A percentile compares a stretch with the other conserved stretches of the same genome.
phyloP scores from a whole-genome alignment of 2,329 filamentous ascomycete genomes.

The Pseudovirgaria hyperparasitica region DNA sequence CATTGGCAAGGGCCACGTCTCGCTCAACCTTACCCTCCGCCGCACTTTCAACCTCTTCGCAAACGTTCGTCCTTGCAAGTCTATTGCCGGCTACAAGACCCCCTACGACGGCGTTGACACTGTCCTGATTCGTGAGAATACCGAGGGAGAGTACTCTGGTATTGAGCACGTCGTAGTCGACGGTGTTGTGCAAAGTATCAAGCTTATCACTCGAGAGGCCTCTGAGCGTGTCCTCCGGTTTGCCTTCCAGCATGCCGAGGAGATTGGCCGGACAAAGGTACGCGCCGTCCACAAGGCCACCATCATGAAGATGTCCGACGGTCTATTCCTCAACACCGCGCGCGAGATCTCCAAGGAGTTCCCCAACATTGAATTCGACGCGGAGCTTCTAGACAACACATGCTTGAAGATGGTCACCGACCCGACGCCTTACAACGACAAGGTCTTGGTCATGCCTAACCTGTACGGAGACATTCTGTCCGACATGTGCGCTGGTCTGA shows the following conservation, averaged over 20 bases:
- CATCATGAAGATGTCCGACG: constrained; percentile 99
- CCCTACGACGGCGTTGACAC: constrained; percentile 96
- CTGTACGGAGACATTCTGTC: constrained; percentile 98
- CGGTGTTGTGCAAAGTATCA: constrained; percentile 97
- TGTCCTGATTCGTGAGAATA: constrained; percentile 97
- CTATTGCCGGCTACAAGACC: constrained; percentile 94
- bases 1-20: constrained; percentile 97
- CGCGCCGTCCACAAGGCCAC: constrained; percentile 98
- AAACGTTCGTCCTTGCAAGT: constrained; percentile 96
- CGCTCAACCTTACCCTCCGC: constrained; percentile 94
- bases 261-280: constrained; percentile 91
- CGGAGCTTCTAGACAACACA: constrained; percentile 96
- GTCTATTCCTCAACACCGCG: constrained; percentile 87
- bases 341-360: constrained; percentile 85
- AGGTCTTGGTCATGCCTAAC: constrained; percentile 96
- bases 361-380: constrained; percentile 91
- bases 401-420: constrained; percentile 98
- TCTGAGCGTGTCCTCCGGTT: constrained; percentile 92
- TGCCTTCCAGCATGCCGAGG: constrained; percentile 94
- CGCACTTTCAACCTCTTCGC: constrained; percentile 99
- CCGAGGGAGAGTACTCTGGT: constrained; percentile 97
- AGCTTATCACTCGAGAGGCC: constrained; percentile 93
- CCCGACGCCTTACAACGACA: constrained; percentile 94
- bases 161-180: constrained; percentile 98
- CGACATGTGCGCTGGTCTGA: constrained; percentile 98